A percentile compares a stretch with the other conserved stretches of the same genome.
These are phyloP conservation scores for Skeletonema marinoi DNA, from an alignment of 108 stramenopile genomes.

Conservation along the genomic window DNA sequence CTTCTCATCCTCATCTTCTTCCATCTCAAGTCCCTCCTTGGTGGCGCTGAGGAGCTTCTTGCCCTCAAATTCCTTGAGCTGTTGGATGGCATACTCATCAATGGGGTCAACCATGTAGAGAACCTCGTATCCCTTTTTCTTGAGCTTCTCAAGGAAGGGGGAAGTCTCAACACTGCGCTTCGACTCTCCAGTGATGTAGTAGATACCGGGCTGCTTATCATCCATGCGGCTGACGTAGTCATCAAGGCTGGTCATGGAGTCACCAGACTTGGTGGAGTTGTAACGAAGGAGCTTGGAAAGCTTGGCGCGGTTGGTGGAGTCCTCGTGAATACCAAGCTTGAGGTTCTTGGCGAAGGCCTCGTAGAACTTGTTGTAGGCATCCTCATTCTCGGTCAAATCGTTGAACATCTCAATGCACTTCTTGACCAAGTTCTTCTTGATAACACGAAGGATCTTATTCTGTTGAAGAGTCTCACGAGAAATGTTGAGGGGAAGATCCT, in stretches of 20 bases:
- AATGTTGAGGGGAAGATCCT: constrained; percentile 99
- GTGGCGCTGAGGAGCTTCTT: constrained; percentile 99
- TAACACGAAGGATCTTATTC: constrained; percentile 99
- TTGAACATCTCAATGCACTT: constrained; percentile 99
- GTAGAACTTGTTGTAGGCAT: constrained; percentile 99
- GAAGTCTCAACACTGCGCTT: constrained; percentile 98
- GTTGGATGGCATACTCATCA: constrained; percentile 99
- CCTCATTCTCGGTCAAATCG: constrained; percentile 98
- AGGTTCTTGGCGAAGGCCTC: constrained; percentile 99
- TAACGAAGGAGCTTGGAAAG: constrained; percentile 99
- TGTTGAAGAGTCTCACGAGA: constrained; percentile 99
- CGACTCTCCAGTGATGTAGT: constrained; percentile 99
- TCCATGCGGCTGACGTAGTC: constrained; percentile 99
- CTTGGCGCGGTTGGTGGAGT: constrained; percentile 99
- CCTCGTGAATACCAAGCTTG: constrained; percentile 99
- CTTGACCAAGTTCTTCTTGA: constrained; percentile 99
- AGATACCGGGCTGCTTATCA: constrained; percentile 99
- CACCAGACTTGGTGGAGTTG: constrained; percentile 99
- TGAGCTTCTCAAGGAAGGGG: constrained; percentile 99
- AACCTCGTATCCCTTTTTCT: constrained; percentile 99
- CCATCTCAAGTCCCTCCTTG: constrained; percentile 98
- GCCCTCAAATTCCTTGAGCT: constrained; percentile 99
- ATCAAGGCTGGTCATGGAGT: constrained; percentile 98
- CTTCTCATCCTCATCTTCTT: constrained; percentile 98
- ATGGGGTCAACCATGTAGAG: constrained; percentile 99